Percentiles rank a stretch among this genome's conserved stretches.
phyloP scores from a whole-genome alignment of 148 eudicot species.

The Bassia scoparia region DNA sequence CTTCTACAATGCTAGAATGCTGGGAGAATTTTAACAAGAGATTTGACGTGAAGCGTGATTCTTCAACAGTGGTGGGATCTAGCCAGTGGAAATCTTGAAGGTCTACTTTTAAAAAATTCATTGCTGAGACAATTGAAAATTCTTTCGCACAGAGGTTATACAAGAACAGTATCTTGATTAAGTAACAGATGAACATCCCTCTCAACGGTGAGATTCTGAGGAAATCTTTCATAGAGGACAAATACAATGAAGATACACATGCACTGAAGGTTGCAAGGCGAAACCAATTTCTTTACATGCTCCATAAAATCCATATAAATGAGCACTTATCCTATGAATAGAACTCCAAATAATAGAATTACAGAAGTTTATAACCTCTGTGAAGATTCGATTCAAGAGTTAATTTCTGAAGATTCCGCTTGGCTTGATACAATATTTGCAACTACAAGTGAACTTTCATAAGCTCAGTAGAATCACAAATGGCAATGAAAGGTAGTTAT shows the following conservation, averaged over 20 bases:
- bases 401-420: not conserved
- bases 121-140: constrained; percentile 32
- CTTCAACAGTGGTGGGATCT: constrained; percentile 49
- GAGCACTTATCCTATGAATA: not conserved
- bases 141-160: constrained; percentile 3
- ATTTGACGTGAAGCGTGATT: constrained; percentile 63
- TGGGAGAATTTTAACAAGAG: constrained; percentile 55
- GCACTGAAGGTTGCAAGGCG: constrained; percentile 2
- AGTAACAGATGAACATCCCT: not conserved
- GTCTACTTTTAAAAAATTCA: constrained; percentile 43
- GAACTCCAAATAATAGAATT: not conserved
- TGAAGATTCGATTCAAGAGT: not conserved
- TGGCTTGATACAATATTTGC: not conserved
- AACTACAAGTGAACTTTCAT: too few species aligned
- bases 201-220: too few species aligned
- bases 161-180: not conserved
- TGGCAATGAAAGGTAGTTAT: not conserved
- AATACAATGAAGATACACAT: not conserved
- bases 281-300: not conserved
- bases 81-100: constrained; percentile 39
- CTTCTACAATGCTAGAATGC: constrained; percentile 54
- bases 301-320: not conserved
- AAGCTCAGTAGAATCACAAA: too few species aligned
- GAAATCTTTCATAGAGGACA: constrained; percentile 1
- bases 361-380: too few species aligned